Evolutionary conservation across 2,329 filamentous ascomycete species (phyloP).

Genomic region (Sordariomycetes sp.): DNA sequence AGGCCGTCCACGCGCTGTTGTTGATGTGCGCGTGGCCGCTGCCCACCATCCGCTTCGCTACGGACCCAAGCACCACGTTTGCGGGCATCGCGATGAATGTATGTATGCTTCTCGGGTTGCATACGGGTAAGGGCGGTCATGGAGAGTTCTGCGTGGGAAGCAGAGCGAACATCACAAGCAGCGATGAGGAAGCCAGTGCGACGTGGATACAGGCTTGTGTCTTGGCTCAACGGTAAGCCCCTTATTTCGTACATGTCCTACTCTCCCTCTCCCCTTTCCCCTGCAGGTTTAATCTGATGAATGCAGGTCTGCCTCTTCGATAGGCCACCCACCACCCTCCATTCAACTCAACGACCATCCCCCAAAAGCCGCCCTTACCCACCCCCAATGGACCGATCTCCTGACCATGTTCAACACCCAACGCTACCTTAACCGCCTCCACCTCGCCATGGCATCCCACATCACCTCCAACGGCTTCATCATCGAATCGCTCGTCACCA

Average conservation of each 20-base stretch:
- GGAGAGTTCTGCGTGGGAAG: slow-evolving; percentile 36
- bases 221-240: slow-evolving; percentile 34
- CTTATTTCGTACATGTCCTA: neutral
- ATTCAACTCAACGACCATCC: slow-evolving; percentile 39
- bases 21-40: slow-evolving; percentile 42
- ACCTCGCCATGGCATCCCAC: slow-evolving; percentile 35
- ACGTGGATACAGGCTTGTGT: slow-evolving; percentile 47
- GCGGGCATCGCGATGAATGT: slow-evolving; percentile 37
- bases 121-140: slow-evolving; percentile 42
- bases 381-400: slow-evolving; percentile 33
- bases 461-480: slow-evolving; percentile 37
- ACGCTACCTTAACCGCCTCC: slow-evolving; percentile 39
- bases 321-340: slow-evolving; percentile 38
- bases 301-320: slow-evolving; percentile 26
- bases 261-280: neutral
- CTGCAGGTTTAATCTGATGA: slow-evolving; percentile 8
- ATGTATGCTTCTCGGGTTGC: slow-evolving; percentile 38
- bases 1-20: slow-evolving; percentile 41
- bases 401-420: slow-evolving; percentile 35
- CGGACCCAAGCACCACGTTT: slow-evolving; percentile 39
- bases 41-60: slow-evolving; percentile 39
- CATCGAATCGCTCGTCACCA: slow-evolving; percentile 33
- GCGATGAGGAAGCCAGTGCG: slow-evolving; percentile 41
- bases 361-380: slow-evolving; percentile 27
- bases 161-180: slow-evolving; percentile 30